A percentile compares a stretch with the other conserved stretches of the same genome.
Conservation (phyloP, 441 rosid species). For the Erysimum cheiri region DNA sequence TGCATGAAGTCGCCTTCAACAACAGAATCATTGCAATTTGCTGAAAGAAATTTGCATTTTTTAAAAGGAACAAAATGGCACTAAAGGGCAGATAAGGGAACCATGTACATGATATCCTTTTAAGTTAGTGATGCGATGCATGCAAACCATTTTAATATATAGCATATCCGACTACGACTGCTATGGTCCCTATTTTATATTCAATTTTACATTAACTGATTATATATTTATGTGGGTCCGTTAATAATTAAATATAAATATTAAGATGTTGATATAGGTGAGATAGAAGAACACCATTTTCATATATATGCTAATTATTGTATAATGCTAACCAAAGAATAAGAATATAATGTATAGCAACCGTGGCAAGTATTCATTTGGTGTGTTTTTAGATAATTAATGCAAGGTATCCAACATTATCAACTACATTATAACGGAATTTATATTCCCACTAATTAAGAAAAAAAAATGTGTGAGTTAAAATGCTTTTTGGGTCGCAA, state of each 20-base stretch:
- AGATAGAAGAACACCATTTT: constrained; percentile 37
- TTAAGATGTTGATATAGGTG: constrained; percentile 32
- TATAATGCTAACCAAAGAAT: constrained; percentile 18
- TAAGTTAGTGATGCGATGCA: constrained; percentile 56
- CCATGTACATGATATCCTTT: constrained; percentile 44
- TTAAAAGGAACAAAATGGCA: constrained; percentile 44
- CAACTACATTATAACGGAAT: constrained; percentile 10
- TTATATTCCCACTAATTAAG: constrained; percentile 22
- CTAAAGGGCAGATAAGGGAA: constrained; percentile 53
- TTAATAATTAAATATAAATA: constrained; percentile 5
- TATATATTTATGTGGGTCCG: constrained; percentile 45
- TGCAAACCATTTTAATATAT: constrained; percentile 52
- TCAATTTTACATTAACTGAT: background rate
- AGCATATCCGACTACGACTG: constrained; percentile 42
- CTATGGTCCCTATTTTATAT: constrained; percentile 37
- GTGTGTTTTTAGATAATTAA: constrained; percentile 1
- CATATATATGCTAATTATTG: constrained; percentile 11
- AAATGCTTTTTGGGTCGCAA: constrained; percentile 31
- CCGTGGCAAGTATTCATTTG: constrained; percentile 21
- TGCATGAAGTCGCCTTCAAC: constrained; percentile 86
- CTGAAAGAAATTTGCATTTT: constrained; percentile 49
- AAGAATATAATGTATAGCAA: constrained; percentile 20
- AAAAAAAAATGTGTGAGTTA: constrained; percentile 24
- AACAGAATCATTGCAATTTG: constrained; percentile 76
- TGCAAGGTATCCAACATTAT: constrained; percentile 15